A percentile compares a stretch with the other conserved stretches of the same genome.
phyloP scores from a whole-genome alignment of 2,329 filamentous ascomycete species.

The Zasmidium cellare region DNA sequence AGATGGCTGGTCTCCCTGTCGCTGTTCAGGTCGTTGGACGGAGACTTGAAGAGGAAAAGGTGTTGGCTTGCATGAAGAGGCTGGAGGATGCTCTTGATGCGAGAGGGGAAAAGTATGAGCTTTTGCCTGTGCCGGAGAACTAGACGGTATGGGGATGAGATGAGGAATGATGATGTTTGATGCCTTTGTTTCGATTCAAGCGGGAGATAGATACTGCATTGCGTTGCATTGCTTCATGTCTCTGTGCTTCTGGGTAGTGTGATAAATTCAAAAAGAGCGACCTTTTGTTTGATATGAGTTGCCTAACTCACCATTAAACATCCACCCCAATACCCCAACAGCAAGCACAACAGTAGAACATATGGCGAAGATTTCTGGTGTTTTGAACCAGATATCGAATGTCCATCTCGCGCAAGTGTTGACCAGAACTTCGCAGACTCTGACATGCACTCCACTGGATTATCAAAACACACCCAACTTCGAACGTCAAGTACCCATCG shows the following conservation, averaged over 20 bases:
- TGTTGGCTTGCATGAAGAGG: constrained; percentile 75
- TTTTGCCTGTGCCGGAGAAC: constrained; percentile 24
- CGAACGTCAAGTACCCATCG: too few relatives aligned
- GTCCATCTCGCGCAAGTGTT: too few relatives aligned
- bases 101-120: constrained; percentile 50
- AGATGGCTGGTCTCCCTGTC: constrained; percentile 86
- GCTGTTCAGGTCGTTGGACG: constrained; percentile 81
- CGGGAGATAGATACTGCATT: neutral
- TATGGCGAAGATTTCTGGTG: too few relatives aligned
- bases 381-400: too few relatives aligned
- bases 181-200: neutral
- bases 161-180: neutral
- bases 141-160: neutral
- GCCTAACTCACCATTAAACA: too few relatives aligned
- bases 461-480: too few relatives aligned
- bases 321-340: too few relatives aligned
- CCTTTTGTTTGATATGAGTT: neutral
- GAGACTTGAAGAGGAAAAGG: constrained; percentile 83
- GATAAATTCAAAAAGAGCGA: neutral
- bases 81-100: constrained; percentile 72
- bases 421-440: too few relatives aligned
- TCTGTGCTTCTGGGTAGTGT: neutral
- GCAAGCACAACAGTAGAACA: too few relatives aligned
- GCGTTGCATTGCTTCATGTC: neutral
- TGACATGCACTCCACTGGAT: too few relatives aligned